Evolutionary conservation across 805 yeast genomes (phyloP).

Genomic region (Scheffersomyces spartinae): DNA sequence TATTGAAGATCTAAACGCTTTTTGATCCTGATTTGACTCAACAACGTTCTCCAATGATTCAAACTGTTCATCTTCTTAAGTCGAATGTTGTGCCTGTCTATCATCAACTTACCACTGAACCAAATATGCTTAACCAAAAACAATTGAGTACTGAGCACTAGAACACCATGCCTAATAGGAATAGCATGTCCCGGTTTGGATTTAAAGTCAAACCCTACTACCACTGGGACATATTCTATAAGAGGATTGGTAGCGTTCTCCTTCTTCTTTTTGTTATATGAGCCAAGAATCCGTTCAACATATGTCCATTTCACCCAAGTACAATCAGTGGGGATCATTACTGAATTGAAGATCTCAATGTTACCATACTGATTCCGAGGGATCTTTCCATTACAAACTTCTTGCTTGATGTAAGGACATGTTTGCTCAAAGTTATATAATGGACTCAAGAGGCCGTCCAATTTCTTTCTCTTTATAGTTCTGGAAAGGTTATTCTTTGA

Average conservation of each 20-base stretch:
- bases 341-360: constrained; percentile 15
- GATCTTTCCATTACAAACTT: constrained; percentile 5
- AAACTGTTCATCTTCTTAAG: no score
- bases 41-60: no score
- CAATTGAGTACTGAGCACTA: constrained; percentile 10
- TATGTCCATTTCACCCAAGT: constrained; percentile 13
- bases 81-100: constrained; percentile 7
- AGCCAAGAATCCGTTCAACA: constrained; percentile 10
- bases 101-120: constrained; percentile 13
- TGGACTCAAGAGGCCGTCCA: constrained; percentile 8
- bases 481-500: constrained; percentile 11
- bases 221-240: constrained; percentile 19
- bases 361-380: constrained; percentile 21
- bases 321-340: constrained; percentile 21
- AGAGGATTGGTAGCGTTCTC: constrained; percentile 2
- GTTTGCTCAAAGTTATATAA: constrained; percentile 18
- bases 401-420: constrained; percentile 11
- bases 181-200: constrained; percentile 13
- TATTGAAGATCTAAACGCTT: no score
- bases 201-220: constrained; percentile 16
- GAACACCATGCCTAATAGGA: constrained; percentile 17
- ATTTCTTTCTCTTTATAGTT: constrained; percentile 11
- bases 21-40: no score
- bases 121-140: constrained; percentile 12
- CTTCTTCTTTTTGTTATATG: constrained; percentile 5